Percentiles rank a stretch among this genome's conserved stretches.
phyloP scores from a whole-genome alignment of 2,329 filamentous ascomycete genomes.

The Blastomyces emzantsi region DNA sequence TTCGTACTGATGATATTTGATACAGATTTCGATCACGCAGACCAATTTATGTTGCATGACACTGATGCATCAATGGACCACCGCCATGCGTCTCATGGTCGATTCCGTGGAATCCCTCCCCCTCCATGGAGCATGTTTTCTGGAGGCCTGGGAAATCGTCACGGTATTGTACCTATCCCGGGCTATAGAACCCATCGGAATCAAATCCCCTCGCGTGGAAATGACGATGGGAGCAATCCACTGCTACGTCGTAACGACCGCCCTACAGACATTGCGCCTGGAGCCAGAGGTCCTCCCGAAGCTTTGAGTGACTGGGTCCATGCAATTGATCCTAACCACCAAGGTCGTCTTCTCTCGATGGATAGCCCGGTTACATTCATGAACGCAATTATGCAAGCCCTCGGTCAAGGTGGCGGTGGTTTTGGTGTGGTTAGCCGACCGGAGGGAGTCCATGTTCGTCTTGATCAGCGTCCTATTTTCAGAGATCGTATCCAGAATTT shows the following conservation, averaged over 20 bases:
- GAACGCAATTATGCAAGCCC: constrained; percentile 49
- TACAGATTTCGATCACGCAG: not conserved
- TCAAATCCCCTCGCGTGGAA: constrained; percentile 43
- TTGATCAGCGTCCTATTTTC: constrained; percentile 44
- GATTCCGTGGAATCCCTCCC: constrained; percentile 48
- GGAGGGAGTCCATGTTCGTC: constrained; percentile 47
- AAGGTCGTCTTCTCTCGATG: constrained; percentile 37
- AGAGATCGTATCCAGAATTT: constrained; percentile 47
- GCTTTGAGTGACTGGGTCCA: constrained; percentile 46
- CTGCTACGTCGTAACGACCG: constrained; percentile 58
- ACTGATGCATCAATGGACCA: not conserved
- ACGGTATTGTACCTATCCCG: constrained; percentile 32
- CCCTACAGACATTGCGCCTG: constrained; percentile 25
- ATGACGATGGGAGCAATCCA: constrained; percentile 80
- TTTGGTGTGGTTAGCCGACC: constrained; percentile 37
- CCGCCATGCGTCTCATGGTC: constrained; percentile 34
- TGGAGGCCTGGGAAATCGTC: constrained; percentile 47
- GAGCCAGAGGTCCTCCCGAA: constrained; percentile 32
- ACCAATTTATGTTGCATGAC: constrained; percentile 2
- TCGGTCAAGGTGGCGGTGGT: constrained; percentile 38
- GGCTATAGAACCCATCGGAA: constrained; percentile 39
- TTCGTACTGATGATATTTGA: not conserved
- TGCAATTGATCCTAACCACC: constrained; percentile 40
- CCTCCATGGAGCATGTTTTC: constrained; percentile 58
- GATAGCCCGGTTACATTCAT: constrained; percentile 49